Percentiles rank a stretch among this genome's conserved stretches.
phyloP scores from a whole-genome alignment of 306 rosid genomes.

The Citrullus mucosospermus region DNA sequence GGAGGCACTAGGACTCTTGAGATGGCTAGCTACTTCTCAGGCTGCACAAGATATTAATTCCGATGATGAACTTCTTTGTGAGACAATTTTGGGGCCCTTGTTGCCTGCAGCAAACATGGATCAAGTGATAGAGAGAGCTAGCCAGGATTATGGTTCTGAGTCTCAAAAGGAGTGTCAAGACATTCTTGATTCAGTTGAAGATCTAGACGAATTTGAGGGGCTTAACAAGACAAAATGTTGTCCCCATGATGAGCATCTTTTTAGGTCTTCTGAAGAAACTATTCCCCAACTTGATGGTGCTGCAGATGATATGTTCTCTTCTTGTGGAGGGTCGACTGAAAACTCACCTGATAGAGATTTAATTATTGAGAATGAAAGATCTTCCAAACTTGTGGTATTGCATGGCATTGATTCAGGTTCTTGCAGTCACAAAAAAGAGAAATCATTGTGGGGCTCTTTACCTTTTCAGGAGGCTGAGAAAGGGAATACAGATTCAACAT shows the following conservation, averaged over 20 bases:
- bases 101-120: slow-evolving; percentile 61
- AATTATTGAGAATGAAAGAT: slow-evolving; percentile 19
- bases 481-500: slow-evolving; percentile 16
- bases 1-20: slow-evolving; percentile 65
- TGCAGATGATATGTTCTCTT: slow-evolving; percentile 36
- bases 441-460: slow-evolving; percentile 53
- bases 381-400: slow-evolving; percentile 18
- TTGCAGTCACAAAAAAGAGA: slow-evolving; percentile 31
- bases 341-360: slow-evolving; percentile 21
- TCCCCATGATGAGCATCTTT: slow-evolving; percentile 21
- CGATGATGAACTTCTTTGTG: slow-evolving; percentile 78
- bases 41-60: slow-evolving; percentile 62
- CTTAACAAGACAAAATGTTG: slow-evolving; percentile 21
- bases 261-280: slow-evolving; percentile 19
- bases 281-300: slow-evolving; percentile 69
- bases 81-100: slow-evolving; percentile 63
- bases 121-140: slow-evolving; percentile 70
- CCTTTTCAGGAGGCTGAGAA: slow-evolving; percentile 32
- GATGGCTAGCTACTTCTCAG: slow-evolving; percentile 84
- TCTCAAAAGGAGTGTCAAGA: slow-evolving; percentile 94
- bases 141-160: slow-evolving; percentile 56
- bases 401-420: slow-evolving; percentile 22
- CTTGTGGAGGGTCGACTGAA: slow-evolving; percentile 29
- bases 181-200: slow-evolving; percentile 78
- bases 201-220: slow-evolving; percentile 36